Conservation (phyloP, 345 rosid species). For the Hibiscus mutabilis region DNA sequence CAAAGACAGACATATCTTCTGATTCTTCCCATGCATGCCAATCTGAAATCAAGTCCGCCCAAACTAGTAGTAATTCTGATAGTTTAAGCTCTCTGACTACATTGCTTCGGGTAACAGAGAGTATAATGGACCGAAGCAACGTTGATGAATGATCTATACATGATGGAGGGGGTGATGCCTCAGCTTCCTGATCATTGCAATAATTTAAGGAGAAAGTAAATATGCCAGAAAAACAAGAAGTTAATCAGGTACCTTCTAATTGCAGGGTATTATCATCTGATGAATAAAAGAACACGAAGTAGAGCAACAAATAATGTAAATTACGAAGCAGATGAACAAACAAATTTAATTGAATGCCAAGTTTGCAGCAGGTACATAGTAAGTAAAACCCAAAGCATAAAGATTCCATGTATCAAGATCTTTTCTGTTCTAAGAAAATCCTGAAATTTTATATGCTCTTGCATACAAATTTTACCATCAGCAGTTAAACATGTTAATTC, state of each 20-base stretch:
- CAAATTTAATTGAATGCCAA: neutral
- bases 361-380: neutral
- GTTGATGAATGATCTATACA: slow-evolving; percentile 62
- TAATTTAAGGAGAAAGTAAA: slow-evolving; percentile 17
- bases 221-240: neutral
- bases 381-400: neutral
- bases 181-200: slow-evolving; percentile 37
- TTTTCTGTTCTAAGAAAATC: neutral
- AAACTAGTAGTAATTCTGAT: slow-evolving; percentile 49
- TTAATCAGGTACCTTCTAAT: neutral
- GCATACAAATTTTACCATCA: neutral
- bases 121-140: slow-evolving; percentile 48
- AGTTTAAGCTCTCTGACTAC: slow-evolving; percentile 45
- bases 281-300: neutral
- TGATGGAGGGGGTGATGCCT: slow-evolving; percentile 37
- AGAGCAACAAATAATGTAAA: neutral
- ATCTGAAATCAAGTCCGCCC: slow-evolving; percentile 73
- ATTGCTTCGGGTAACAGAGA: slow-evolving; percentile 44
- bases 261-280: neutral
- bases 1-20: slow-evolving; percentile 68
- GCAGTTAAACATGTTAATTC: neutral
- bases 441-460: neutral
- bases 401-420: neutral
- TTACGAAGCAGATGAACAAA: neutral
- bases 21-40: slow-evolving; percentile 94